Evolutionary conservation across 805 yeast species (phyloP), one percentile per base, ranked within the genome.

Genomic region (Suhomyces faveliae): DNA sequence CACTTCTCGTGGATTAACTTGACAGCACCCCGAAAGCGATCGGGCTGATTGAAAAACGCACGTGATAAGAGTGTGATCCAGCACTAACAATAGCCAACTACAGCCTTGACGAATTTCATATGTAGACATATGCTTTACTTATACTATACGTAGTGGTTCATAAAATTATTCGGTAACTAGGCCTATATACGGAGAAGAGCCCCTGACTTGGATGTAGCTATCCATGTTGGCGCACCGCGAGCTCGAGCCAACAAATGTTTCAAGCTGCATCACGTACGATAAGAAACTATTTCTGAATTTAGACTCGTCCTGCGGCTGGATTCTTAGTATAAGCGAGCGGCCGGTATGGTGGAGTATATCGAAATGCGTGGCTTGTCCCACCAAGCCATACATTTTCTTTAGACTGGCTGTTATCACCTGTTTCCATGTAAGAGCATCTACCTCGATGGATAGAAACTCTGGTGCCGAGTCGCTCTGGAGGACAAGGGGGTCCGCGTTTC

Each of bases 251-350:
- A 63, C 51, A 38, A 51, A 61, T 17, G 54, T 55, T 25, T 54
- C 59, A 35, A 71, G 51, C 10, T 59, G 59, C 51, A 68, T 69
- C 17, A 67, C 60, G 52, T 60, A 64, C 11, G 65, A 54, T 27
- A 63, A 47, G 9, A 72, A 59, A 46, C 73, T 65, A 46, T 61
- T 68, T 13, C 51, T 42, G 46, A 71, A 69, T 40, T 50, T 53
- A 10, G 60, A 62, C 42, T 47, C 49, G 49, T 73, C 77, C 15
- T 60, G 62, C 1, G 45, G 38, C 44, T 66, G 62, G 22, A 68
- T 55, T 49, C 68, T 57, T n/a, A 72, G 43, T 8, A 63, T 46
- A 45, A 61, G 48, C 9, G 23, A 10, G 21, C 44, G 48, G 3
- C 42, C 44, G 11, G 22, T 33, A 37, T 35, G 38, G 21, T 54